A percentile compares a stretch with the other conserved stretches of the same genome.
These are phyloP conservation scores for Geosmithia putterillii DNA, from an alignment of 2,329 filamentous ascomycete genomes.

Conservation along the genomic window DNA sequence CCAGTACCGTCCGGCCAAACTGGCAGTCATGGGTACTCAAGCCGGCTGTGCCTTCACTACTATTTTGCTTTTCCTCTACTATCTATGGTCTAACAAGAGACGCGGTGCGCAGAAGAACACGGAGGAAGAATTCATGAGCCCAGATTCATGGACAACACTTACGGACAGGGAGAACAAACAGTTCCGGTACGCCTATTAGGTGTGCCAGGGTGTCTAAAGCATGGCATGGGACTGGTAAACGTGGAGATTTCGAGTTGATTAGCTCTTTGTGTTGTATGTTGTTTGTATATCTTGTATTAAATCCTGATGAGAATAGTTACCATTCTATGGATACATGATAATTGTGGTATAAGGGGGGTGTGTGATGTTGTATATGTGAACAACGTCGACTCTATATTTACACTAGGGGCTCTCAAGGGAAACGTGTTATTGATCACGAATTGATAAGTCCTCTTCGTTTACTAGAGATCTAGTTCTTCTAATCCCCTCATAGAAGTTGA, in stretches of 20 bases:
- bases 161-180: constrained; percentile 45
- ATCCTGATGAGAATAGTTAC: too few relatives aligned
- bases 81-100: constrained; percentile 33
- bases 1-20: constrained; percentile 38
- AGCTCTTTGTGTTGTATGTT: background rate
- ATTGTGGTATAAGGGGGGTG: too few relatives aligned
- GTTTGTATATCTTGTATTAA: too few relatives aligned
- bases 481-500: too few relatives aligned
- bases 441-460: too few relatives aligned
- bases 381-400: too few relatives aligned
- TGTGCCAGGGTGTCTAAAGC: background rate
- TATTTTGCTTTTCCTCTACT: constrained; percentile 33
- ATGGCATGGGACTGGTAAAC: too few relatives aligned
- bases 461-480: too few relatives aligned
- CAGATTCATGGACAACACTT: constrained; percentile 32
- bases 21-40: constrained; percentile 40
- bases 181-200: constrained; percentile 38
- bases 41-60: constrained; percentile 27
- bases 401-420: too few relatives aligned
- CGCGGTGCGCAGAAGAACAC: constrained; percentile 16
- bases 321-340: too few relatives aligned
- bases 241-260: background rate
- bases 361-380: too few relatives aligned
- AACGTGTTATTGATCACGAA: too few relatives aligned
- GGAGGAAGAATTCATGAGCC: constrained; percentile 27